phyloP scores from a whole-genome alignment of 2,329 filamentous ascomycete species.

The Colletotrichum euphorbiae region DNA sequence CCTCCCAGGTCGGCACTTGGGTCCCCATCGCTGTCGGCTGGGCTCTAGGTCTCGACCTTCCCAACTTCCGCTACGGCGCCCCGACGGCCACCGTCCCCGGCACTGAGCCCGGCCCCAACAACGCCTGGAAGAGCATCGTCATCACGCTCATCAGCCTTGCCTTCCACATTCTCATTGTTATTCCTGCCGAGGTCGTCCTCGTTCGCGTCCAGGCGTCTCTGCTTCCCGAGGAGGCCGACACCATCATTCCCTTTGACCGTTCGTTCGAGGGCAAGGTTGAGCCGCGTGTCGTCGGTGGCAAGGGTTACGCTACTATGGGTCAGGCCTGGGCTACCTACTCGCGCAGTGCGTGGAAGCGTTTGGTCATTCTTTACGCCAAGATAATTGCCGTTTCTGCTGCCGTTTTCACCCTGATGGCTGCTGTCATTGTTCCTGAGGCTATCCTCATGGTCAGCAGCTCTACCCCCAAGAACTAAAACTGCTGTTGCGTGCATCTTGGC shows the following conservation, averaged over 20 bases:
- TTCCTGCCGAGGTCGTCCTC: constrained; percentile 82
- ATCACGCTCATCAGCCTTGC: constrained; percentile 60
- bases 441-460: constrained; percentile 53
- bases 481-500: neutral
- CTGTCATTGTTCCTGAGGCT: constrained; percentile 64
- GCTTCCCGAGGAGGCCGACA: constrained; percentile 82
- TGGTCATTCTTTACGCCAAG: constrained; percentile 82
- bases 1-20: constrained; percentile 61
- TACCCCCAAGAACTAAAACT: constrained; percentile 32
- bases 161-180: constrained; percentile 71
- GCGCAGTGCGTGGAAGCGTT: constrained; percentile 75
- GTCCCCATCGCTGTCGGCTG: constrained; percentile 55
- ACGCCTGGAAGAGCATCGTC: constrained; percentile 59
- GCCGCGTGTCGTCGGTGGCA: constrained; percentile 78
- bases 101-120: constrained; percentile 51
- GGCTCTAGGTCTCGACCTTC: constrained; percentile 56
- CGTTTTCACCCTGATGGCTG: constrained; percentile 58
- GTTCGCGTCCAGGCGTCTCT: constrained; percentile 89
- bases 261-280: constrained; percentile 82
- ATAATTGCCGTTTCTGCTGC: constrained; percentile 67
- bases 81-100: constrained; percentile 51
- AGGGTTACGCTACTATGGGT: constrained; percentile 75
- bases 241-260: constrained; percentile 91
- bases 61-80: constrained; percentile 50
- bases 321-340: constrained; percentile 87